These are phyloP conservation scores for Ulmus americana DNA, from an alignment of 331 rosid species.

Conservation along the genomic window DNA sequence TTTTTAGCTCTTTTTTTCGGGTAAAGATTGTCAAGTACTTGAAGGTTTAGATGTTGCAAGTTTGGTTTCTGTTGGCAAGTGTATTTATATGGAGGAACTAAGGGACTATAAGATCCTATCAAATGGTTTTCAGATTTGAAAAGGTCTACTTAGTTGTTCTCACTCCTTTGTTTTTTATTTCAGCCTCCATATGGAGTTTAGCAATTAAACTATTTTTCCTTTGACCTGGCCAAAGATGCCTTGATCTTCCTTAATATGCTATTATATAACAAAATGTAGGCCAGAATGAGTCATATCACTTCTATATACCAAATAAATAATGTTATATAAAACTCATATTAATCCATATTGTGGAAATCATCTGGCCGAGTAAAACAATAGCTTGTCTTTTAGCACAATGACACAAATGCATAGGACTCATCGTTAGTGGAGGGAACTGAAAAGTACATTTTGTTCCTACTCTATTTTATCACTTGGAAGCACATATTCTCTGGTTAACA, in stretches of 20 bases:
- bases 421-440: background rate
- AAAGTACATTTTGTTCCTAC: slow-evolving; percentile 15
- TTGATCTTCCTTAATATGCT: slow-evolving; percentile 10
- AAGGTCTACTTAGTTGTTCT: slow-evolving; percentile 31
- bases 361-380: background rate
- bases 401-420: slow-evolving; percentile 17
- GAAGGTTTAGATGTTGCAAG: slow-evolving; percentile 26
- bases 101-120: slow-evolving; percentile 8
- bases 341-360: background rate
- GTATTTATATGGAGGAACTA: slow-evolving; percentile 31
- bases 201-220: slow-evolving; percentile 7
- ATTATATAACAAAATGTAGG: slow-evolving; percentile 10
- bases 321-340: background rate
- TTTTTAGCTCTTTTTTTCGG: background rate
- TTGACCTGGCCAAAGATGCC: slow-evolving; percentile 49
- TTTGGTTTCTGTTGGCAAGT: slow-evolving; percentile 23
- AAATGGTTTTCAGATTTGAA: slow-evolving; percentile 30
- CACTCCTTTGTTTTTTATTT: slow-evolving; percentile 30
- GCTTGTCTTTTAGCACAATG: background rate
- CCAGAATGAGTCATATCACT: slow-evolving; percentile 25
- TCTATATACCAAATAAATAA: background rate
- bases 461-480: slow-evolving; percentile 5
- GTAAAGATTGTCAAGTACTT: background rate
- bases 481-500: background rate
- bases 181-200: slow-evolving; percentile 29